Percentiles rank a stretch among this genome's conserved stretches.
phyloP scores from a whole-genome alignment of 345 rosid species.

The Heritiera fomes region DNA sequence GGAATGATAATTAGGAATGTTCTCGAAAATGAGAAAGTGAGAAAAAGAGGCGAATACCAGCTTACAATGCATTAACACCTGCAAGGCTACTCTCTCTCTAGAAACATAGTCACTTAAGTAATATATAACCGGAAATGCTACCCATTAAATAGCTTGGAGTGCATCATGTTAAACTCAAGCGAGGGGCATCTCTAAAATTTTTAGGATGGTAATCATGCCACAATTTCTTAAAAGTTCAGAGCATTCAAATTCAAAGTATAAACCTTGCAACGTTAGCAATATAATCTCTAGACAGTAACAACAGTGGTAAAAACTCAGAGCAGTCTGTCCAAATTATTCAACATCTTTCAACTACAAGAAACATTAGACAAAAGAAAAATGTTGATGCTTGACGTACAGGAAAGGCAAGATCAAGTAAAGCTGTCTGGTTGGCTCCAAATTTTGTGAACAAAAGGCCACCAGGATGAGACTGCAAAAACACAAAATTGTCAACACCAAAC shows the following conservation, averaged over 20 bases:
- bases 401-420: slow-evolving; percentile 86
- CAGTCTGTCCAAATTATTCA: background rate
- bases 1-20: slow-evolving; percentile 12
- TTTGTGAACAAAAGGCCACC: slow-evolving; percentile 92
- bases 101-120: background rate
- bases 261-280: background rate
- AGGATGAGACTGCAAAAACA: slow-evolving; percentile 74
- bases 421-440: slow-evolving; percentile 92
- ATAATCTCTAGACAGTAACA: background rate
- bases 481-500: slow-evolving; percentile 1
- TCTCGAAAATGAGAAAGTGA: background rate
- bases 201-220: background rate
- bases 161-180: background rate
- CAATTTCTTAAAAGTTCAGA: background rate
- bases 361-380: background rate
- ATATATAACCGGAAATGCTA: background rate
- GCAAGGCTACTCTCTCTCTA: background rate
- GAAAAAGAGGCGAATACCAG: background rate
- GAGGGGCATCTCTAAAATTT: background rate
- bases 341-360: background rate
- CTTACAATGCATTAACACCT: background rate
- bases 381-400: slow-evolving; percentile 53
- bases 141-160: background rate
- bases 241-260: slow-evolving; percentile 7
- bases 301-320: background rate